Conservation (phyloP, 2,329 filamentous ascomycete species). For the Fusarium kyushuense region DNA sequence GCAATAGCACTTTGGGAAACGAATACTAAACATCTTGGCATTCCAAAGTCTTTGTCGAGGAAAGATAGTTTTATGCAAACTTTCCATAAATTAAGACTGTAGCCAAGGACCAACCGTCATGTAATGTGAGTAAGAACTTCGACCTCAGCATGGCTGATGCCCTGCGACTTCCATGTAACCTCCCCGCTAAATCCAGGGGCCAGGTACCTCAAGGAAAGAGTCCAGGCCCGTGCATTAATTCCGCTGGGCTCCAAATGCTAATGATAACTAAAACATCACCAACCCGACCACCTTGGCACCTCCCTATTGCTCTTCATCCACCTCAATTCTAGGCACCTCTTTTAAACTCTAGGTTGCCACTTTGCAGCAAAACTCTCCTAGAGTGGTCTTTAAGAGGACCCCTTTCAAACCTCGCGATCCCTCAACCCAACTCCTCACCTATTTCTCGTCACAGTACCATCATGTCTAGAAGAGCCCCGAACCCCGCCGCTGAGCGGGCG, state of each 20-base stretch:
- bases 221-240: constrained; percentile 33
- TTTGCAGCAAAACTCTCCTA: constrained; percentile 33
- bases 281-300: constrained; percentile 47
- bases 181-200: constrained; percentile 30
- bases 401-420: constrained; percentile 7
- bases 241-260: constrained; percentile 38
- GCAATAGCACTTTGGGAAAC: not conserved
- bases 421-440: not conserved
- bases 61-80: not conserved
- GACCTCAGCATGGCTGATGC: constrained; percentile 23
- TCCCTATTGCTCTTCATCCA: constrained; percentile 43
- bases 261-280: constrained; percentile 36
- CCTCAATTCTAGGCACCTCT: constrained; percentile 31
- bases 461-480: constrained; percentile 84
- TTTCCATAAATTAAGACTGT: not conserved
- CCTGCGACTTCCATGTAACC: not conserved
- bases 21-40: not conserved
- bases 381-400: constrained; percentile 1
- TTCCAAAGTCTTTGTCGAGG: not conserved
- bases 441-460: constrained; percentile 25
- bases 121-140: constrained; percentile 8
- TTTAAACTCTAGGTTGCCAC: constrained; percentile 43
- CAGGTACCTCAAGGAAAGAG: constrained; percentile 31
- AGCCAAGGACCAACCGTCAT: not conserved
- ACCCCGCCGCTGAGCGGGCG: constrained; percentile 85